Evolutionary conservation across 2,329 filamentous ascomycete genomes (phyloP).

Genomic region (Xylaria sp.): DNA sequence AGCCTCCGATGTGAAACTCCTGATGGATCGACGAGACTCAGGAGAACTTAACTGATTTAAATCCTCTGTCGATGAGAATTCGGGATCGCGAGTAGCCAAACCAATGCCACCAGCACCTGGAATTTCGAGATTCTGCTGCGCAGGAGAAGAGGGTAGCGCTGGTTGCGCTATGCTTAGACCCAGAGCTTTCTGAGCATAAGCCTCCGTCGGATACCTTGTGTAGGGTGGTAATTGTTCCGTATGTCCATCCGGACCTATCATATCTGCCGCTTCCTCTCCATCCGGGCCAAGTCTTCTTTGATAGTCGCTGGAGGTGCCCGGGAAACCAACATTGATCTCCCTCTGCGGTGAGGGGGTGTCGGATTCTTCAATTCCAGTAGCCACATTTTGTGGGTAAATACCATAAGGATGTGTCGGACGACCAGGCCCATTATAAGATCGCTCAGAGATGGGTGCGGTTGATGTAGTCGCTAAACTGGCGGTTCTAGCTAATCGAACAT

Average conservation of each 20-base stretch:
- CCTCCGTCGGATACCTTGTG: conserved; percentile 84
- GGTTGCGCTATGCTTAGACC: conserved; percentile 46
- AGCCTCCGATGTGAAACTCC: conserved; percentile 61
- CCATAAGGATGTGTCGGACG: conserved; percentile 86
- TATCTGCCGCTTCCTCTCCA: conserved; percentile 85
- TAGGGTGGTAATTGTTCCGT: conserved; percentile 93
- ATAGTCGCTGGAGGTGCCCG: conserved; percentile 72
- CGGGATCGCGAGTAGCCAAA: conserved; percentile 69
- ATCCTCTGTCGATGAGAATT: conserved; percentile 69
- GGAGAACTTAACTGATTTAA: conserved; percentile 55
- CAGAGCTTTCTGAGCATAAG: conserved; percentile 65
- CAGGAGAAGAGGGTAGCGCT: conserved; percentile 17
- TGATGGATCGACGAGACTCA: conserved; percentile 61
- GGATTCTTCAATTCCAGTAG: conserved; percentile 62
- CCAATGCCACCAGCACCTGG: conserved; percentile 71
- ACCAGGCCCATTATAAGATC: conserved; percentile 67
- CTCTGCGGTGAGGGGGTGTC: conserved; percentile 45
- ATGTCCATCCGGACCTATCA: conserved; percentile 88
- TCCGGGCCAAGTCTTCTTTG: conserved; percentile 79
- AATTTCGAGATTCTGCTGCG: conserved; percentile 49
- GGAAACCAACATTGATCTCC: conserved; percentile 78
- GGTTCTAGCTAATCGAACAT: conserved; percentile 61
- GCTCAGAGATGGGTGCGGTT: conserved; percentile 68
- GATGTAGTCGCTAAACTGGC: conserved; percentile 77
- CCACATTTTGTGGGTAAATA: conserved; percentile 85